Base-by-base conservation (phyloP, 805 yeast genomes). In the Ogataea corticis region DNA sequence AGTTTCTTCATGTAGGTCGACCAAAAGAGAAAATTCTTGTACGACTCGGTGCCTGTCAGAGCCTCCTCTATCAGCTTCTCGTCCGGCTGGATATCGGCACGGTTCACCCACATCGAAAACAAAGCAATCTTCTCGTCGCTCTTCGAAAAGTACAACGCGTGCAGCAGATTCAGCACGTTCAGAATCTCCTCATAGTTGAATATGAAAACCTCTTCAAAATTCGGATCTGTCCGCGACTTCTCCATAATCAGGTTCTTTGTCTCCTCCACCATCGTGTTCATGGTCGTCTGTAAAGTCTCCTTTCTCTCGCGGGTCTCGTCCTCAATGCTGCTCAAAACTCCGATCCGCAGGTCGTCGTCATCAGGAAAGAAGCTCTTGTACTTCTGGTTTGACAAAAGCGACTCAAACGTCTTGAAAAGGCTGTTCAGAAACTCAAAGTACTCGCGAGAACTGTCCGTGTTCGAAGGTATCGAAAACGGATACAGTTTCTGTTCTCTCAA, bases 21-120 rank as follows among this genome's bases (percentile, higher is more conserved):
- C 89, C 90, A 86, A 55, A 86, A 86, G 33, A 66, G 66, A 2
- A 77, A 70, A 52, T 73, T 81, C 44, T 58, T 56, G 58, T 71
- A 77, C 7, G 81, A 82, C 27, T 54, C 44, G 37, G 60, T 66
- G 1, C 71, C 76, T 16, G 63, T 58, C 55, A 74, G 63, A 9
- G 76, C 75, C 35, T 63, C 69, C 42, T 79, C 75, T 3, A 77
- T 69, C 27, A 76, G 62, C 21, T 73, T 77, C 15, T 70, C 69
- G 46, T 75, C 79, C 1, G 91, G 91, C 52, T 79, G 77, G 4
- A 83, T 81, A 58, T 85, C 87, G 25, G 83, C 81, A 45, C 79
- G 72, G 57, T 86, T 86, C 19, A 83, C 70, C 94, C 94, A 86
- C 38, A 71, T 73, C 13, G 74, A 63, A 29, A 82, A 62, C 32